A percentile compares a stretch with the other conserved stretches of the same genome.
Conservation (phyloP, 139 green algal species). For the Picocystis salinarum region DNA sequence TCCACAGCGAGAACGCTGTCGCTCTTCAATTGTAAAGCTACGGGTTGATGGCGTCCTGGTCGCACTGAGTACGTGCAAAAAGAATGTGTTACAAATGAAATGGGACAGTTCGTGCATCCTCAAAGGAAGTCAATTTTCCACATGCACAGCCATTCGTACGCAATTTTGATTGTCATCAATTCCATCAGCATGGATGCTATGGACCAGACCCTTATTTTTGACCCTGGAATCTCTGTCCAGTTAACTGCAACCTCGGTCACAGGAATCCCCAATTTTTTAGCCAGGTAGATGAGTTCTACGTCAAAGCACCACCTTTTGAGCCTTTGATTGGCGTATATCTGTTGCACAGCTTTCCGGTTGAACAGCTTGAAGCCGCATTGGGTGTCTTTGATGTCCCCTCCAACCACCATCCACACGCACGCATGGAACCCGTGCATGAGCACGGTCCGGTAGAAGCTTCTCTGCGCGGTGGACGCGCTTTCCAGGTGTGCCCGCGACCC, state of each 20-base stretch:
- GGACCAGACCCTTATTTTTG: constrained; percentile 68
- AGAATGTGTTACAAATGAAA: too few relatives aligned
- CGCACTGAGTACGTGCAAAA: too few relatives aligned
- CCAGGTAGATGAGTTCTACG: constrained; percentile 81
- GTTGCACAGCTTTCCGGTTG: constrained; percentile 42
- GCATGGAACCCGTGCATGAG: constrained; percentile 79
- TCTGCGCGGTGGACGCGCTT: constrained; percentile 26
- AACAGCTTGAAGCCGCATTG: constrained; percentile 98
- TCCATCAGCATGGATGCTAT: constrained; percentile 85
- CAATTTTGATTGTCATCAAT: constrained; percentile 35
- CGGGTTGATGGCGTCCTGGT: too few relatives aligned
- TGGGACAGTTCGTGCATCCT: too few relatives aligned
- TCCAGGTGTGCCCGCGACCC: constrained; percentile 4
- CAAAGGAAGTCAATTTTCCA: too few relatives aligned
- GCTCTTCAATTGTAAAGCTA: too few relatives aligned
- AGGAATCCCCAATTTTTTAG: constrained; percentile 40
- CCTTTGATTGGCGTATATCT: constrained; percentile 67
- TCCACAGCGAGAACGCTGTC: too few relatives aligned
- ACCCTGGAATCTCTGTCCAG: constrained; percentile 86
- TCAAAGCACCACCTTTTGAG: constrained; percentile 95
- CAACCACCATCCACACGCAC: constrained; percentile 57
- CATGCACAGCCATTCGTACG: too few relatives aligned
- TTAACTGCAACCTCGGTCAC: constrained; percentile 42
- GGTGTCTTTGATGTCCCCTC: constrained; percentile 52
- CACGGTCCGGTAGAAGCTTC: constrained; percentile 51